phyloP scores from a whole-genome alignment of 2,329 filamentous ascomycete genomes.

The Ceratocystis lukuohia region DNA sequence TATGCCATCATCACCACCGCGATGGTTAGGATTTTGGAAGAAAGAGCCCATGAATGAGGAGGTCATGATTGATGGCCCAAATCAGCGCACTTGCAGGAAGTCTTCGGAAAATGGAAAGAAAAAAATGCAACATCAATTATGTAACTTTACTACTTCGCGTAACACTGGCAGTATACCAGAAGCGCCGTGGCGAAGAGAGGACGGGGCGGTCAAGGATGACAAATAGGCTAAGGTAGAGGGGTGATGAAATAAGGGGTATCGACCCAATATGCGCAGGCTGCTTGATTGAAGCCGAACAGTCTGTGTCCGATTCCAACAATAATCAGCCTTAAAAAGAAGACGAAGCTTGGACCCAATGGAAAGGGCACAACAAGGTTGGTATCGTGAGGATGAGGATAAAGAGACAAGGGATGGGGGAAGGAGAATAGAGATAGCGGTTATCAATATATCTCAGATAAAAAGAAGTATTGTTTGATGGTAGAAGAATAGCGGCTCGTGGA shows the following conservation, averaged over 20 bases:
- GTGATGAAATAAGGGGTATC: constrained; percentile 3
- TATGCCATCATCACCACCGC: constrained; percentile 11
- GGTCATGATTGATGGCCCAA: constrained; percentile 14
- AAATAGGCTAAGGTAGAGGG: neutral
- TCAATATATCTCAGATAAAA: constrained; percentile 6
- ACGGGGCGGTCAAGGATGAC: constrained; percentile 7
- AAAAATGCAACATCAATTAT: neutral
- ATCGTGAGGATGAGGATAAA: neutral
- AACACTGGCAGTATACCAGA: neutral
- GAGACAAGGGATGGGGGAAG: neutral
- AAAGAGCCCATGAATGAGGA: constrained; percentile 19
- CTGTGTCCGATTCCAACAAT: neutral
- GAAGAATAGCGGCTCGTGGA: neutral
- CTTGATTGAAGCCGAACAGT: neutral
- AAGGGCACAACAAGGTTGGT: neutral
- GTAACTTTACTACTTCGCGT: neutral
- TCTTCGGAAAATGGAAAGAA: neutral
- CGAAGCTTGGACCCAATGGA: neutral
- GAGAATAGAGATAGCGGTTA: neutral
- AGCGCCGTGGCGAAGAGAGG: neutral
- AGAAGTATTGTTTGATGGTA: neutral
- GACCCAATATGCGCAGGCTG: neutral
- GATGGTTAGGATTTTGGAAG: constrained; percentile 17
- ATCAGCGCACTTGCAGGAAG: neutral
- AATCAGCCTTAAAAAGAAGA: neutral